phyloP scores from a whole-genome alignment of 768 basidiomycete genomes.

The Lentinula lateritia region DNA sequence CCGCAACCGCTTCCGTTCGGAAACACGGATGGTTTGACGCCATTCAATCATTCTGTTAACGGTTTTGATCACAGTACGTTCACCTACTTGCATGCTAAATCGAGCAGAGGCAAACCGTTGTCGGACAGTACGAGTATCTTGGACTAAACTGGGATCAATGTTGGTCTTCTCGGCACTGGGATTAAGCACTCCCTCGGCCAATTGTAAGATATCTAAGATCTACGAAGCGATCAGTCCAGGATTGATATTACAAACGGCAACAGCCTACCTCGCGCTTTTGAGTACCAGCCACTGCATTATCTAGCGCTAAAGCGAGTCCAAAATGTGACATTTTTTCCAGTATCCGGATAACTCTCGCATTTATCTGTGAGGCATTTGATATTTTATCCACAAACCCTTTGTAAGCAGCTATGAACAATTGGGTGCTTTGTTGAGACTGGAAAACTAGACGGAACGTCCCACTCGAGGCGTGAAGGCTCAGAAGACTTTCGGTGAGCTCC shows the following conservation, averaged over 20 bases:
- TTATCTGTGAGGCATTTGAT: constrained; percentile 29
- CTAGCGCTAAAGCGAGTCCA: constrained; percentile 61
- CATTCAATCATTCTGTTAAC: constrained; percentile 64
- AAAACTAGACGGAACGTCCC: constrained; percentile 68
- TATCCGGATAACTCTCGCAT: constrained; percentile 43
- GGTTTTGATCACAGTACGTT: constrained; percentile 57
- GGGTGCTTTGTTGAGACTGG: constrained; percentile 64
- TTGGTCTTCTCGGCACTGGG: constrained; percentile 39
- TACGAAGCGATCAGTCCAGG: constrained; percentile 11
- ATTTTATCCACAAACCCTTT: constrained; percentile 47
- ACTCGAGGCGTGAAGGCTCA: constrained; percentile 61
- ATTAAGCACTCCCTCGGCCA: constrained; percentile 46
- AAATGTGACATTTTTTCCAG: constrained; percentile 70
- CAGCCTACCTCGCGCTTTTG: constrained; percentile 69
- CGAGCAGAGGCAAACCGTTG: constrained; percentile 50
- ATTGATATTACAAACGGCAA: constrained; percentile 6
- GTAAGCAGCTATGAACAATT: constrained; percentile 62
- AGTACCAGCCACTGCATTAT: constrained; percentile 49
- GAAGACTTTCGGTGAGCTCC: constrained; percentile 60
- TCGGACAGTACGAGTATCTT: constrained; percentile 45
- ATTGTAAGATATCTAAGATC: constrained; percentile 58
- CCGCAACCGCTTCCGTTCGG: constrained; percentile 67
- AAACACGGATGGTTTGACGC: constrained; percentile 60
- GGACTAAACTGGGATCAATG: constrained; percentile 50
- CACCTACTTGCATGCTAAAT: constrained; percentile 59